Evolutionary conservation across 805 yeast genomes (phyloP), one percentile per base, ranked within the genome.

Genomic region (Hanseniaspora hatyaiensis): DNA sequence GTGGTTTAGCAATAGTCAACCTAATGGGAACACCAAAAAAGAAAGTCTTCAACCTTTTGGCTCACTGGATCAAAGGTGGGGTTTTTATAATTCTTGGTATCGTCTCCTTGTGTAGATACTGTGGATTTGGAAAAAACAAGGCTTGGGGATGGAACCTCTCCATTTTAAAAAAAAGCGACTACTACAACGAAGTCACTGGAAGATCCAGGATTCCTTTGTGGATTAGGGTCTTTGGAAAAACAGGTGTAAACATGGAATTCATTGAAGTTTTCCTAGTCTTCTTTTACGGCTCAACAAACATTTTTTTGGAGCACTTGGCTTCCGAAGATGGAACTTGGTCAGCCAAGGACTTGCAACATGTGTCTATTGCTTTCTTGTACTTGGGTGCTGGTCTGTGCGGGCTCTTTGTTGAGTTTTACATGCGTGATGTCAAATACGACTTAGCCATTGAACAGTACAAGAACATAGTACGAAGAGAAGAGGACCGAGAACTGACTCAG

Each of bases 31-130:
- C 74, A 62, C 88, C 77, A 3, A 36, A 33, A 13, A 59, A 56
- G 11, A 68, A 68, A 18, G 80, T 88, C 12, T 89, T 85, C 67
- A 86, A 85, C 56, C 63, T 89, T 45, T 70, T 89, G 50, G 98
- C 98, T 1, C 98, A 89, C 64, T 85, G 86, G 72, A 89, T 89
- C 62, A 89, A 89, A 64, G 98, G 98, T 51, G 92, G 89, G 22
- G 92, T 89, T 2, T 89, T 89, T 59, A 71, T 86, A 50, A 53
- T 70, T 4, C 66, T 82, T 33, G 98, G 98, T 18, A 52, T 88
- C 6, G 60, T 87, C 5, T 74, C 94, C n/a, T 69, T 92, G 33
- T 82, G 87, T 1, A 76, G 97, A 55, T 88, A 83, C 63, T 77
- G 86, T 56, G 98, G 98, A 3, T 83, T 80, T 11, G 84, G 81